These are phyloP conservation scores for Penicillium goetzii DNA, from an alignment of 495 filamentous ascomycete genomes.

Conservation along the genomic window DNA sequence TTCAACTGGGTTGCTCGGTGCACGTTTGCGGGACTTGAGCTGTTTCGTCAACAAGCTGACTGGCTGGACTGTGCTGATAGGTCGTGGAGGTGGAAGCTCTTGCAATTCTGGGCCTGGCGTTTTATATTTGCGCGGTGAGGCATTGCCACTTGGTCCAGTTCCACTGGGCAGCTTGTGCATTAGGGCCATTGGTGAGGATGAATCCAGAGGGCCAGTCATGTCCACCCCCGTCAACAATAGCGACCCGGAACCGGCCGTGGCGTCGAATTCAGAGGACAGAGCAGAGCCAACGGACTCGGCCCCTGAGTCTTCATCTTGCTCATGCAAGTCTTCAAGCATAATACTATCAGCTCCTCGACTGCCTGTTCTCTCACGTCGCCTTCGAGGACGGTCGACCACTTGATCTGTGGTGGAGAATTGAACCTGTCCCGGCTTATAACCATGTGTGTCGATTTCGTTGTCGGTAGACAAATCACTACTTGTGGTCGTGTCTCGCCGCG, in stretches of 20 bases:
- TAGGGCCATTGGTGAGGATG: slow-evolving; percentile 50
- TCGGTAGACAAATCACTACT: slow-evolving; percentile 93
- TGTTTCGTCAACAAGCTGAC: slow-evolving; percentile 71
- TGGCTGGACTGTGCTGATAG: slow-evolving; percentile 81
- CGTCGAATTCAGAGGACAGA: slow-evolving; percentile 70
- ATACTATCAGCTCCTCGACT: slow-evolving; percentile 50
- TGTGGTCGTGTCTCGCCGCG: slow-evolving; percentile 82
- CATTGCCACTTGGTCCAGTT: slow-evolving; percentile 40
- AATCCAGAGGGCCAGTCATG: slow-evolving; percentile 45
- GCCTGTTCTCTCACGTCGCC: slow-evolving; percentile 62
- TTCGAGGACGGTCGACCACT: slow-evolving; percentile 59
- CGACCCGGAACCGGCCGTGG: slow-evolving; percentile 64
- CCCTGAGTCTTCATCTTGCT: slow-evolving; percentile 63
- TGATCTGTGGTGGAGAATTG: slow-evolving; percentile 55
- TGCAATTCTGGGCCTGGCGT: slow-evolving; percentile 63
- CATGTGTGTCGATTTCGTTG: slow-evolving; percentile 75
- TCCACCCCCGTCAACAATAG: slow-evolving; percentile 55
- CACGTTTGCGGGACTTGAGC: slow-evolving; percentile 77
- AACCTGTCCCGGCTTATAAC: slow-evolving; percentile 64
- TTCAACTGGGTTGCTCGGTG: slow-evolving; percentile 82
- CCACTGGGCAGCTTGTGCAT: slow-evolving; percentile 49
- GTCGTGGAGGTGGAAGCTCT: slow-evolving; percentile 88
- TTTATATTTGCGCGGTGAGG: slow-evolving; percentile 63
- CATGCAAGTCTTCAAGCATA: slow-evolving; percentile 43
- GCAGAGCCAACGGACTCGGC: slow-evolving; percentile 67